phyloP scores from a whole-genome alignment of 345 rosid genomes.

The Hibiscus mutabilis region DNA sequence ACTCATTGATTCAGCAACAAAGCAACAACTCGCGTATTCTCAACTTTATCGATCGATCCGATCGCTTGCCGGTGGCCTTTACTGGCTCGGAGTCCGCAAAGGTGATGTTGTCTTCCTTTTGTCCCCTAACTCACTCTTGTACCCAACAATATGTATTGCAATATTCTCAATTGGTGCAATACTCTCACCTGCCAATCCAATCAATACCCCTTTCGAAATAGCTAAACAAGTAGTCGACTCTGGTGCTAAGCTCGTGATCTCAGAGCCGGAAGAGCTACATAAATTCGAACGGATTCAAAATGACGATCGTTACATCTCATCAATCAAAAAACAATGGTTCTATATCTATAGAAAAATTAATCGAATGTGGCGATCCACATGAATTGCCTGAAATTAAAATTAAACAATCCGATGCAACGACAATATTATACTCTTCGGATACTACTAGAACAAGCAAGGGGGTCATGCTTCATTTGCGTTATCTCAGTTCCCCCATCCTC shows the following conservation, averaged over 20 bases:
- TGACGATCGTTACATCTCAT: slow-evolving; percentile 22
- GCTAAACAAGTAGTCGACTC: slow-evolving; percentile 45
- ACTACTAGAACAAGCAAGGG: slow-evolving; percentile 65
- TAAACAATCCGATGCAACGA: slow-evolving; percentile 44
- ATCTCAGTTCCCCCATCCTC: slow-evolving; percentile 36
- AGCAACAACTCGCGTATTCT: slow-evolving; percentile 26
- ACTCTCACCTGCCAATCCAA: slow-evolving; percentile 47
- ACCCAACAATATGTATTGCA: slow-evolving; percentile 43
- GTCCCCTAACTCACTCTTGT: slow-evolving; percentile 50
- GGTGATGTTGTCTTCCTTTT: slow-evolving; percentile 52
- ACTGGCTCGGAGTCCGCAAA: slow-evolving; percentile 38
- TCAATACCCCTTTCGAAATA: slow-evolving; percentile 44
- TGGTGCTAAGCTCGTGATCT: slow-evolving; percentile 40
- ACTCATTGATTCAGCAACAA: slow-evolving; percentile 36
- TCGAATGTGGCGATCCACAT: slow-evolving; percentile 30
- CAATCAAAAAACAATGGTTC: neutral
- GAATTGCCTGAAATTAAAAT: slow-evolving; percentile 18
- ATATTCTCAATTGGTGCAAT: slow-evolving; percentile 49
- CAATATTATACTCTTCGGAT: slow-evolving; percentile 61
- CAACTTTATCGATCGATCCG: slow-evolving; percentile 37
- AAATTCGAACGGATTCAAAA: slow-evolving; percentile 30
- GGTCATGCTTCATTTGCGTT: slow-evolving; percentile 43
- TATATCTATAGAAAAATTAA: slow-evolving; percentile 38
- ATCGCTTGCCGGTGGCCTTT: slow-evolving; percentile 39
- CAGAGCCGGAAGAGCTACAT: slow-evolving; percentile 40